These are phyloP conservation scores for Bertia moriformis DNA, from an alignment of 2,329 filamentous ascomycete genomes.

Conservation along the genomic window DNA sequence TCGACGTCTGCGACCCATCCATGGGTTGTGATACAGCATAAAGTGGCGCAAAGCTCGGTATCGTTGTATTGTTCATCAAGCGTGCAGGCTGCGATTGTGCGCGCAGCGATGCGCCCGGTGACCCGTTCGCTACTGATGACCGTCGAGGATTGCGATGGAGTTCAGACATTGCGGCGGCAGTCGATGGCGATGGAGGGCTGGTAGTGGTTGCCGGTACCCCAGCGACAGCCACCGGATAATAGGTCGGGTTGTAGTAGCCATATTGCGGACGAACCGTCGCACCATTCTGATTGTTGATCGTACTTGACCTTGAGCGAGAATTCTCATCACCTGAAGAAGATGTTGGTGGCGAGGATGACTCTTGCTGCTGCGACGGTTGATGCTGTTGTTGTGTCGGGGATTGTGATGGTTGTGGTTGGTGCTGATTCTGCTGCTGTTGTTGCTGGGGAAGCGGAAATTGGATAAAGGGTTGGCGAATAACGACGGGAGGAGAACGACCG, in stretches of 20 bases:
- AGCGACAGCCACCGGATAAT: not conserved
- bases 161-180: not conserved
- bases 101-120: not conserved
- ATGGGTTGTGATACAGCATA: not conserved
- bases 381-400: no score
- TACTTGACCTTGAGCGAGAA: not conserved
- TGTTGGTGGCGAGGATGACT: no score
- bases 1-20: not conserved
- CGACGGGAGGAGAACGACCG: slow-evolving; percentile 18
- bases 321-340: not conserved
- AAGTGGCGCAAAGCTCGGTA: not conserved
- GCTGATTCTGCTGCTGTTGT: slow-evolving; percentile 15
- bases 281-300: not conserved
- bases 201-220: not conserved
- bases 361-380: no score
- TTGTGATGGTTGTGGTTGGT: slow-evolving; percentile 18
- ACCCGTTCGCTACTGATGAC: not conserved
- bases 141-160: not conserved
- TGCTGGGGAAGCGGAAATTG: slow-evolving; percentile 20
- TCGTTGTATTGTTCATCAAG: not conserved
- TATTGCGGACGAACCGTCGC: not conserved
- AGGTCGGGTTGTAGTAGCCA: not conserved
- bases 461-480: slow-evolving; percentile 21
- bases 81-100: not conserved
- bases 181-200: not conserved